Conservation (phyloP, 2,329 filamentous ascomycete genomes). For the Colletotrichum lini region DNA sequence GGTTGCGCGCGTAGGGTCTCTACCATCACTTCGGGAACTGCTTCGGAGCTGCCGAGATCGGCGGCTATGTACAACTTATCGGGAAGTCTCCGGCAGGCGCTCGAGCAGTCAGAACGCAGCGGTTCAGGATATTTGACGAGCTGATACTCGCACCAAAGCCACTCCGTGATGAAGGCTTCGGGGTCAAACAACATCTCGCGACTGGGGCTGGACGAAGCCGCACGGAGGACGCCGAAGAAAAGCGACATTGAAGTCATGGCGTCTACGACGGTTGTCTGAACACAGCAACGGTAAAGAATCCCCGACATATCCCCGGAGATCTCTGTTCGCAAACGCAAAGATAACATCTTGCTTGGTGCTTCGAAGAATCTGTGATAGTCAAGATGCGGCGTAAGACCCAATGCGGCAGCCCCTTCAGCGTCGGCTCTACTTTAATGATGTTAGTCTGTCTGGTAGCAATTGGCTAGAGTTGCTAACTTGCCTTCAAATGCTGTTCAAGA, state of each 20-base stretch:
- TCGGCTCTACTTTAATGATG: conserved; percentile 49
- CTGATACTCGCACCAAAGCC: conserved; percentile 48
- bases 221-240: conserved; percentile 46
- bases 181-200: conserved; percentile 48
- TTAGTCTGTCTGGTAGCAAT: conserved; percentile 8
- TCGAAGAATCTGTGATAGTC: conserved; percentile 47
- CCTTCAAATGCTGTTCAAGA: conserved; percentile 48
- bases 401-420: conserved; percentile 52
- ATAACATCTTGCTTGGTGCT: conserved; percentile 46
- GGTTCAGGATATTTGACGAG: conserved; percentile 48
- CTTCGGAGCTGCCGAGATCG: conserved; percentile 5
- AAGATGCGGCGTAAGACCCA: conserved; percentile 51
- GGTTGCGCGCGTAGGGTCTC: conserved; percentile 4
- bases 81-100: not conserved
- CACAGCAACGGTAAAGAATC: conserved; percentile 46
- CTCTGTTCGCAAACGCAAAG: conserved; percentile 37
- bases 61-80: conserved; percentile 29
- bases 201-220: conserved; percentile 41
- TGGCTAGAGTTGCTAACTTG: conserved; percentile 34
- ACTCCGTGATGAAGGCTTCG: conserved; percentile 51
- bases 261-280: conserved; percentile 45
- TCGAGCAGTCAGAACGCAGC: conserved; percentile 42
- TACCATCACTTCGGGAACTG: conserved; percentile 1
- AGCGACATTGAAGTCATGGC: conserved; percentile 47
- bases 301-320: conserved; percentile 39